Evolutionary conservation across 495 filamentous ascomycete species (phyloP).

Genomic region (Xylaria sp.): DNA sequence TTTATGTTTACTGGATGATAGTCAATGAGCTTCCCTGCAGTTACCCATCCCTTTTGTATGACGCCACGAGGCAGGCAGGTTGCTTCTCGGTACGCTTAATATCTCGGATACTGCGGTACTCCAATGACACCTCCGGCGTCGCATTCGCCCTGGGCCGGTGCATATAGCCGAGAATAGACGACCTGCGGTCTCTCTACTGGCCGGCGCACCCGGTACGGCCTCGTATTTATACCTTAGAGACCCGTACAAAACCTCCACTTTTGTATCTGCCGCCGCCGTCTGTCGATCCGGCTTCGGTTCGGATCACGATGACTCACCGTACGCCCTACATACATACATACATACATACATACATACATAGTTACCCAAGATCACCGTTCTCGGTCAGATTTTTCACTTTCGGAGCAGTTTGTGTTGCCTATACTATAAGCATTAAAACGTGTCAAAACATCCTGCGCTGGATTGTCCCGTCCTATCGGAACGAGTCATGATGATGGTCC

Average conservation of each 20-base stretch:
- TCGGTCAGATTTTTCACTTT: too few relatives aligned
- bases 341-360: too few relatives aligned
- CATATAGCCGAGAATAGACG: background rate
- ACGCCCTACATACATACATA: too few relatives aligned
- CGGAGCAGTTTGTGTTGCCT: too few relatives aligned
- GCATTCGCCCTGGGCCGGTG: background rate
- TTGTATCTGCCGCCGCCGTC: background rate
- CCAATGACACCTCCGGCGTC: background rate
- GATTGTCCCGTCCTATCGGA: too few relatives aligned
- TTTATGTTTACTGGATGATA: background rate
- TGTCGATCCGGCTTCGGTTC: background rate
- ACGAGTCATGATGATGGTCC: background rate
- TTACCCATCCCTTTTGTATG: too few relatives aligned
- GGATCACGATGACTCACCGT: background rate
- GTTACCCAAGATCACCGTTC: too few relatives aligned
- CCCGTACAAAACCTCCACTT: slow-evolving; percentile 6
- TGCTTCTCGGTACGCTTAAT: background rate
- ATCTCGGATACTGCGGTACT: background rate
- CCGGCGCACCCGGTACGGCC: slow-evolving; percentile 1
- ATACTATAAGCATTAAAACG: background rate
- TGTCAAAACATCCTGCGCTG: too few relatives aligned
- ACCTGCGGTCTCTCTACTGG: background rate
- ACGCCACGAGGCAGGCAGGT: background rate
- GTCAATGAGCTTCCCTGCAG: background rate
- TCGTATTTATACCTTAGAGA: background rate